Evolutionary conservation across 2,329 filamentous ascomycete species (phyloP).

Genomic region (Colletotrichum falcatum): DNA sequence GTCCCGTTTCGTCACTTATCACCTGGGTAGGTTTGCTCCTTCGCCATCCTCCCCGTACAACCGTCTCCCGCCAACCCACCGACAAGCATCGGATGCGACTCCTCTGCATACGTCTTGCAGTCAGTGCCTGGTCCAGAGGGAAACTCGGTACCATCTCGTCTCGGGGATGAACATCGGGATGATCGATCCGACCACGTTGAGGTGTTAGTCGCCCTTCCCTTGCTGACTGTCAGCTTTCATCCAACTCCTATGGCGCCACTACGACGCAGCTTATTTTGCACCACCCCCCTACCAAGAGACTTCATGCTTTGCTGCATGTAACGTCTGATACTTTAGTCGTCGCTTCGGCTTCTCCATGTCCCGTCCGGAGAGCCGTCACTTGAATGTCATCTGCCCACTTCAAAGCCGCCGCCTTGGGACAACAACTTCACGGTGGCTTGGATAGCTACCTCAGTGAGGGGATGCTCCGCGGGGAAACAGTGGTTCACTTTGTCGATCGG

Average conservation of each 20-base stretch:
- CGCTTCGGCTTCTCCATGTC: neutral
- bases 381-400: slow-evolving; percentile 6
- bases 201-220: neutral
- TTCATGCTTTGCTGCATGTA: slow-evolving; percentile 7
- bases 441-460: neutral
- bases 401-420: slow-evolving; percentile 3
- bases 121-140: slow-evolving; percentile 16
- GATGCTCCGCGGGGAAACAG: slow-evolving; percentile 23
- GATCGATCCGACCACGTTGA: neutral
- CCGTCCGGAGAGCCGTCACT: neutral
- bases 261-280: slow-evolving; percentile 20
- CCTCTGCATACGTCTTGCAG: slow-evolving; percentile 15
- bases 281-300: neutral
- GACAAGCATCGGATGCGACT: neutral
- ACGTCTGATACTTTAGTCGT: neutral
- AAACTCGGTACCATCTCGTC: neutral
- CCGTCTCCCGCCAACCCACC: slow-evolving; percentile 4
- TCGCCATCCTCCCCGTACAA: slow-evolving; percentile 2
- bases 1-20: neutral
- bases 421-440: slow-evolving; percentile 3
- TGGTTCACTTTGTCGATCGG: slow-evolving; percentile 15
- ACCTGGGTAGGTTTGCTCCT: neutral
- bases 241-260: slow-evolving; percentile 19
- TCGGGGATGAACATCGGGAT: neutral
- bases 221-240: slow-evolving; percentile 11